Evolutionary conservation across 2,329 filamentous ascomycete genomes (phyloP).

Genomic region (Fusarium longipes): DNA sequence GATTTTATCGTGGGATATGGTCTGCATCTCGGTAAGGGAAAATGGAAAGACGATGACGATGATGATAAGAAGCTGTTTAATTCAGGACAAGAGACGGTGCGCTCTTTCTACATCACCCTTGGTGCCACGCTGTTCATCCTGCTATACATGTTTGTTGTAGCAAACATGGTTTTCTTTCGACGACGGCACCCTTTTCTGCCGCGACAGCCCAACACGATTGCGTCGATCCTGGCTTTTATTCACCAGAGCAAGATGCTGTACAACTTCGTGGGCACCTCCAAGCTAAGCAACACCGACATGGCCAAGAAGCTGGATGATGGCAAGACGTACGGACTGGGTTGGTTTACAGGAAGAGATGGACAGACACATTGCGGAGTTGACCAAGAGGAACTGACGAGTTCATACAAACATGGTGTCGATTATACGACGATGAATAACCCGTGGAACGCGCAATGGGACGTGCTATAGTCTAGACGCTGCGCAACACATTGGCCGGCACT

Average conservation of each 20-base stretch:
- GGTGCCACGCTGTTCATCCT: slow-evolving; percentile 71
- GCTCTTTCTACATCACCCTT: slow-evolving; percentile 75
- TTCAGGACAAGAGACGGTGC: slow-evolving; percentile 68
- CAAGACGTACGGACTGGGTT: slow-evolving; percentile 79
- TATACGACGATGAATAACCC: slow-evolving; percentile 62
- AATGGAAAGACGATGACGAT: slow-evolving; percentile 25
- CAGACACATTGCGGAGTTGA: slow-evolving; percentile 82
- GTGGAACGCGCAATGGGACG: slow-evolving; percentile 60
- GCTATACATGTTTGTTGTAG: slow-evolving; percentile 70
- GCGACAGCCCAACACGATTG: slow-evolving; percentile 82
- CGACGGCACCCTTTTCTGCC: slow-evolving; percentile 78
- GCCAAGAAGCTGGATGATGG: slow-evolving; percentile 66
- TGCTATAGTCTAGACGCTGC: slow-evolving; percentile 37
- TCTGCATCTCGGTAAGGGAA: slow-evolving; percentile 8
- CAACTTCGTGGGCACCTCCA: slow-evolving; percentile 77
- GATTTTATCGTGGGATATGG: slow-evolving; percentile 61
- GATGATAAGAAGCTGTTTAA: slow-evolving; percentile 52
- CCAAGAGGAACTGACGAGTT: slow-evolving; percentile 74
- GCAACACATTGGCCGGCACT: slow-evolving; percentile 7
- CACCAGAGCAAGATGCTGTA: slow-evolving; percentile 85
- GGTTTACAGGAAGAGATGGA: slow-evolving; percentile 79
- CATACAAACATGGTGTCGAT: slow-evolving; percentile 73
- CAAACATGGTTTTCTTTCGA: slow-evolving; percentile 68
- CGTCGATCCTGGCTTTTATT: slow-evolving; percentile 79
- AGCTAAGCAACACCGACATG: slow-evolving; percentile 71